Evolutionary conservation across 2,329 filamentous ascomycete genomes (phyloP).

Genomic region (Pseudogymnoascus sp.): DNA sequence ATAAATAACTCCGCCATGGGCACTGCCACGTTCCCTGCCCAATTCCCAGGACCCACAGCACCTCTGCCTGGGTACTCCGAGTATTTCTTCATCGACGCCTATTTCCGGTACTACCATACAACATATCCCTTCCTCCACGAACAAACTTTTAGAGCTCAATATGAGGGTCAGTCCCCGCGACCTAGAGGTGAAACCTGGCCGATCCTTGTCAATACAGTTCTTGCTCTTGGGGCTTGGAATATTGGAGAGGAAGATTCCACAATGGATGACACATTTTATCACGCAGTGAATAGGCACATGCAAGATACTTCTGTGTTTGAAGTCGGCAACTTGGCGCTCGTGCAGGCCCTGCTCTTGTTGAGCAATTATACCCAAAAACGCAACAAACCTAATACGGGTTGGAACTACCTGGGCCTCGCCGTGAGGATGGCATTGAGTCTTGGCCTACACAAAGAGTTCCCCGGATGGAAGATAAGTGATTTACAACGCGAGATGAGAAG

Average conservation of each 20-base stretch:
- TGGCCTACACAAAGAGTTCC: constrained; percentile 40
- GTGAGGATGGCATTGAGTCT: constrained; percentile 42
- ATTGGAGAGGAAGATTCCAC: constrained; percentile 22
- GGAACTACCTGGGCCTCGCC: constrained; percentile 44
- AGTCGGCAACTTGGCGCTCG: constrained; percentile 27
- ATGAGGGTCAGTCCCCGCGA: constrained; percentile 4
- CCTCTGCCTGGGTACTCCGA: not conserved
- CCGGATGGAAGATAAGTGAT: constrained; percentile 32
- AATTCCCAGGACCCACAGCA: not conserved
- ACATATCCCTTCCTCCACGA: constrained; percentile 19
- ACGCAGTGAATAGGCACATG: constrained; percentile 23
- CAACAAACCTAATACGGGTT: constrained; percentile 43
- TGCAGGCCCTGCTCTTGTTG: constrained; percentile 26
- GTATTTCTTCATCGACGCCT: constrained; percentile 14
- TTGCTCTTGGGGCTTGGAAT: constrained; percentile 32
- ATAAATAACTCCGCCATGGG: not conserved
- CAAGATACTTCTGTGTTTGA: constrained; percentile 27
- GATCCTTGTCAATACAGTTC: constrained; percentile 29
- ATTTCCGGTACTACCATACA: constrained; percentile 16
- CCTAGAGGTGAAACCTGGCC: constrained; percentile 27
- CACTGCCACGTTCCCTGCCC: not conserved
- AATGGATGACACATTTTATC: constrained; percentile 26
- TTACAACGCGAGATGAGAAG: constrained; percentile 32
- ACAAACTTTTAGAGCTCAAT: constrained; percentile 16
- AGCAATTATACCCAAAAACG: constrained; percentile 38